A percentile compares a stretch with the other conserved stretches of the same genome.
Evolutionary conservation across 371 early-diverging fungal species (phyloP).

Genomic region (Catenaria anguillulae): DNA sequence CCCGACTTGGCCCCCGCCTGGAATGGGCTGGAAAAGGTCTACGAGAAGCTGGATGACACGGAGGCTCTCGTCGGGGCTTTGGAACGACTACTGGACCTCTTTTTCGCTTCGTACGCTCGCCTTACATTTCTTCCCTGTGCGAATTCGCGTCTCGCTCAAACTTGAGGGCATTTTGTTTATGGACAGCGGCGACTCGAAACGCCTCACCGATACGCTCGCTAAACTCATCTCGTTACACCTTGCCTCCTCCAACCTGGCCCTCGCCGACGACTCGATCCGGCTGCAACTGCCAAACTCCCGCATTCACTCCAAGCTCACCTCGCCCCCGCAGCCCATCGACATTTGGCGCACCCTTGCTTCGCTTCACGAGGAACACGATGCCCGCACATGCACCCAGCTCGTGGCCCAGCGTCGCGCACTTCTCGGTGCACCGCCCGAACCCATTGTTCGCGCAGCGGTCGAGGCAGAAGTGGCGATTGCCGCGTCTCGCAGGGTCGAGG

Average conservation of each 20-base stretch:
- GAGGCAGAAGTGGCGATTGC: background rate
- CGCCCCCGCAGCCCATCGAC: background rate
- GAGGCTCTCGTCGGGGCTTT: background rate
- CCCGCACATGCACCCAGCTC: too few relatives aligned
- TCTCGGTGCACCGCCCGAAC: background rate
- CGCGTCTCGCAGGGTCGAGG: background rate
- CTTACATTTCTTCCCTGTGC: too few relatives aligned
- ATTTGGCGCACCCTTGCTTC: background rate
- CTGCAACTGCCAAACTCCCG: background rate
- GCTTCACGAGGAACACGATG: background rate
- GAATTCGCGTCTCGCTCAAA: too few relatives aligned
- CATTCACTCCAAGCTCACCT: background rate
- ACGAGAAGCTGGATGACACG: background rate
- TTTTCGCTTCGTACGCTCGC: background rate
- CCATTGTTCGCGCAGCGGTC: background rate
- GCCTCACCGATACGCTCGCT: background rate
- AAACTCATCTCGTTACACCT: background rate
- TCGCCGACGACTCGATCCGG: background rate
- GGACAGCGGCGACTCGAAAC: background rate
- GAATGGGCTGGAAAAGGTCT: background rate
- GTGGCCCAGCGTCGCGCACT: background rate
- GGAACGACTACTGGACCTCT: background rate
- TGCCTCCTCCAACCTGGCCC: background rate
- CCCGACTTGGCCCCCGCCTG: background rate
- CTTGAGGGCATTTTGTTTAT: too few relatives aligned